Conservation (phyloP, 495 filamentous ascomycete species). For the Amphirosellinia nigrospora region DNA sequence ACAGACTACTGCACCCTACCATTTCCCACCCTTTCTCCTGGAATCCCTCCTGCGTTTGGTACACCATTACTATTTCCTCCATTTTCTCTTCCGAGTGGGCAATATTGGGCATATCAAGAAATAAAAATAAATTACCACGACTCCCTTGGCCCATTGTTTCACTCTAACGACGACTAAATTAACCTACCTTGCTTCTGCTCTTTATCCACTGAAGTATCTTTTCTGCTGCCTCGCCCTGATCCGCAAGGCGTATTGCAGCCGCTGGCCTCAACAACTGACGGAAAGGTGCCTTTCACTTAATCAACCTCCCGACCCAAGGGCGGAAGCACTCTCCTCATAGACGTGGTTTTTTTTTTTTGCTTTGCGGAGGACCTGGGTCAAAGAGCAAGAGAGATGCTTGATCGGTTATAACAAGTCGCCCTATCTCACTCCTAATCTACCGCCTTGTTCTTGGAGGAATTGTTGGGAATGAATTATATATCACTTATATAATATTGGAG, state of each 20-base stretch:
- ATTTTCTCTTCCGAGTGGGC: constrained; percentile 1
- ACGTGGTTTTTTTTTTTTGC: background rate
- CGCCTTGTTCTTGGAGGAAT: background rate
- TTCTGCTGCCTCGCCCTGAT: background rate
- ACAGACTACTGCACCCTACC: constrained; percentile 26
- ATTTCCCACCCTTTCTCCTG: constrained; percentile 28
- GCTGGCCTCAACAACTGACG: background rate
- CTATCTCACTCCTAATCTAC: background rate
- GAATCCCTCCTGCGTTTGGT: constrained; percentile 20
- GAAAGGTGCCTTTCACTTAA: background rate
- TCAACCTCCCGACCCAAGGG: background rate
- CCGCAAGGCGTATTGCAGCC: background rate
- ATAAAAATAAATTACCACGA: background rate
- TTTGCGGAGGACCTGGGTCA: background rate
- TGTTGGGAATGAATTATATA: constrained; percentile 2
- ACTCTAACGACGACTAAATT: background rate
- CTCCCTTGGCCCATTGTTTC: background rate
- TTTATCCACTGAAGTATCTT: background rate
- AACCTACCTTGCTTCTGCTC: background rate
- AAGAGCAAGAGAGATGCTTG: background rate
- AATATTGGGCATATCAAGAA: background rate
- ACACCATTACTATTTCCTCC: constrained; percentile 4
- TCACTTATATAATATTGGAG: background rate
- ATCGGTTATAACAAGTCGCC: constrained; percentile 18
- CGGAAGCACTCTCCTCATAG: background rate